phyloP scores from a whole-genome alignment of 768 basidiomycete genomes.

The Boletus rubroflammeus region DNA sequence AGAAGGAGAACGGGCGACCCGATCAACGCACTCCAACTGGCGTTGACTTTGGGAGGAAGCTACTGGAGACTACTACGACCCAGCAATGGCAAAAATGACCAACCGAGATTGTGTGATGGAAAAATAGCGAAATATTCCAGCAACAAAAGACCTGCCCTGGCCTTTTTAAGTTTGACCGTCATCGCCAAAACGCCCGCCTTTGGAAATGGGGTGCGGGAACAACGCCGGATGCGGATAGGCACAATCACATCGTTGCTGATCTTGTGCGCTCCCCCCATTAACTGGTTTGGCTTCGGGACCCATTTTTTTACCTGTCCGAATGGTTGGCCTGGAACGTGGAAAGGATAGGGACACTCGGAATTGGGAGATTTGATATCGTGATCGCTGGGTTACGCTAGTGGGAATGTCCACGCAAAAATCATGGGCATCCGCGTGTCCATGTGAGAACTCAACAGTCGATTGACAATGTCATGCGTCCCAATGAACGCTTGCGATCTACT shows the following conservation, averaged over 20 bases:
- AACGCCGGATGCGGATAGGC: slow-evolving; percentile 10
- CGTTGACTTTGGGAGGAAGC: not conserved
- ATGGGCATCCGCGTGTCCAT: slow-evolving; percentile 3
- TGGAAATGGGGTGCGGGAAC: slow-evolving; percentile 10
- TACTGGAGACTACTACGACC: not conserved
- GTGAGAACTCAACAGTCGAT: slow-evolving; percentile 2
- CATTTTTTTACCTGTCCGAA: slow-evolving; percentile 1
- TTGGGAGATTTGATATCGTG: slow-evolving; percentile 17
- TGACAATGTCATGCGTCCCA: not conserved
- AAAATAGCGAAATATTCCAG: slow-evolving; percentile 2
- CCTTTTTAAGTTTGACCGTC: slow-evolving; percentile 16
- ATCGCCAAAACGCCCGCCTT: slow-evolving; percentile 1
- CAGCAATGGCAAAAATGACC: not conserved
- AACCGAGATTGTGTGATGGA: not conserved
- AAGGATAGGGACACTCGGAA: slow-evolving; percentile 9
- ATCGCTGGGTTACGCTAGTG: slow-evolving; percentile 8
- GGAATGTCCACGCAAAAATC: slow-evolving; percentile 16
- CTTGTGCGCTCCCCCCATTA: not conserved
- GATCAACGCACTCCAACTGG: not conserved
- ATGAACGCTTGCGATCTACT: not conserved
- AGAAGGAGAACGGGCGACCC: not conserved
- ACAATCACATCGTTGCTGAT: slow-evolving; percentile 16
- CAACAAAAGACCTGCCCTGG: not conserved
- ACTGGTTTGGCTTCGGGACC: not conserved
- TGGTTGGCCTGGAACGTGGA: slow-evolving; percentile 5